Percentiles rank a stretch among this genome's conserved stretches.
These are phyloP conservation scores for Macroventuria anomochaeta DNA, from an alignment of 2,329 filamentous ascomycete genomes.

Conservation along the genomic window DNA sequence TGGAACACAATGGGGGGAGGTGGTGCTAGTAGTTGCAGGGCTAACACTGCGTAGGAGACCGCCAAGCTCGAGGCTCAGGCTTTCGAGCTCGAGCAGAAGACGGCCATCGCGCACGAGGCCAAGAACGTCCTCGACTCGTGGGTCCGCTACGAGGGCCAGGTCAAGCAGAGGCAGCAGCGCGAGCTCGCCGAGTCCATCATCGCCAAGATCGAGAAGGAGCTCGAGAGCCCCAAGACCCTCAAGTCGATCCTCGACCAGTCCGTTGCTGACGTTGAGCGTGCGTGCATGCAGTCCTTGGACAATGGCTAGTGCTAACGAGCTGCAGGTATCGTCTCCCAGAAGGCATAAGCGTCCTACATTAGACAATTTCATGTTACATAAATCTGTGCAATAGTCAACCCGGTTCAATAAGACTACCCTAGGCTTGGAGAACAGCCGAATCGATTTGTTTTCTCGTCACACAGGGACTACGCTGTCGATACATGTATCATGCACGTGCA, in stretches of 20 bases:
- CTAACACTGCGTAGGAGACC: constrained; percentile 74
- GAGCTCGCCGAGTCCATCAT: constrained; percentile 94
- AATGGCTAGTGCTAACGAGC: constrained; percentile 24
- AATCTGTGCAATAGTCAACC: constrained; percentile 51
- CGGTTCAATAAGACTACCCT: constrained; percentile 43
- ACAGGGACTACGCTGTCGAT: too few species aligned
- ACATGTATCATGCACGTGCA: too few species aligned
- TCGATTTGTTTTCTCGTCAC: constrained; percentile 26
- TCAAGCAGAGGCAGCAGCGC: constrained; percentile 98
- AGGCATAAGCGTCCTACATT: constrained; percentile 45
- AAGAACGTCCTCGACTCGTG: constrained; percentile 96
- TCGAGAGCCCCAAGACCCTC: constrained; percentile 95
- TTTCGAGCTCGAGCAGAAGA: constrained; percentile 96
- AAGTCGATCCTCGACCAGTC: constrained; percentile 99
- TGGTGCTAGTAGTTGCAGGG: too few species aligned
- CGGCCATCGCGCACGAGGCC: constrained; percentile 87
- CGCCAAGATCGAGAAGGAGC: constrained; percentile 97
- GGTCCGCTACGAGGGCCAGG: constrained; percentile 98
- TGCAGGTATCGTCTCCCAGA: constrained; percentile 48
- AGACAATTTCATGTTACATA: constrained; percentile 49
- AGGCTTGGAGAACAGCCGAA: constrained; percentile 37
- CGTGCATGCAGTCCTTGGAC: constrained; percentile 39
- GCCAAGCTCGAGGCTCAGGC: constrained; percentile 94
- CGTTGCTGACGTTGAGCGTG: constrained; percentile 94
- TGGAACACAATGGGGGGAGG: too few species aligned